Evolutionary conservation across 1,139 yeast species (phyloP).

Genomic region (Debaryomyces subglobosus): DNA sequence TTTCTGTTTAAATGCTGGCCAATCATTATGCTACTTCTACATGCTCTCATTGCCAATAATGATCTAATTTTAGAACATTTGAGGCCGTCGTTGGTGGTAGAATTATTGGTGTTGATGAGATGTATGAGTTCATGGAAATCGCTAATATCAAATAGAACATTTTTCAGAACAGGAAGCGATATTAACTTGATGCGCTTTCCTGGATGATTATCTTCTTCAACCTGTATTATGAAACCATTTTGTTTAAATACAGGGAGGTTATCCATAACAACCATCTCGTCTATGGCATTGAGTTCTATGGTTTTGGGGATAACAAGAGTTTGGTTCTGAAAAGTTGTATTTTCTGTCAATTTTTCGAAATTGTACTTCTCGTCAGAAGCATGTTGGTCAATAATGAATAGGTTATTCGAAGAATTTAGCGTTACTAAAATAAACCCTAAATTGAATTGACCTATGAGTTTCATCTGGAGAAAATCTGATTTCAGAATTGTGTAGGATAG

Average conservation of each 20-base stretch:
- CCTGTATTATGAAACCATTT: slow-evolving; percentile 73
- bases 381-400: slow-evolving; percentile 93
- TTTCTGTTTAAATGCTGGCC: slow-evolving; percentile 65
- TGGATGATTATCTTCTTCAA: slow-evolving; percentile 49
- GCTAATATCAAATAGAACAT: slow-evolving; percentile 60
- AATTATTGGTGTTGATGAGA: slow-evolving; percentile 41
- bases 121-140: slow-evolving; percentile 81
- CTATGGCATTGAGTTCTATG: slow-evolving; percentile 73
- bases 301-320: slow-evolving; percentile 67
- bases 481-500: slow-evolving; percentile 61
- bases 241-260: slow-evolving; percentile 56
- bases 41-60: slow-evolving; percentile 93
- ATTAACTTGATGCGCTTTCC: slow-evolving; percentile 60
- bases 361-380: slow-evolving; percentile 96
- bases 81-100: slow-evolving; percentile 39
- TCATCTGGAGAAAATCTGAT: slow-evolving; percentile 69
- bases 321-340: slow-evolving; percentile 51
- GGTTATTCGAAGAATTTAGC: slow-evolving; percentile 41
- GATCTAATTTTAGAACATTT: slow-evolving; percentile 78
- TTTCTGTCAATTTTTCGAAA: slow-evolving; percentile 64
- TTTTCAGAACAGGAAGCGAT: slow-evolving; percentile 76
- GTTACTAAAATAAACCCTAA: slow-evolving; percentile 84
- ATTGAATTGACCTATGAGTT: slow-evolving; percentile 88
- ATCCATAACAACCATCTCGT: slow-evolving; percentile 70
- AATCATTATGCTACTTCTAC: slow-evolving; percentile 91